A percentile compares a stretch with the other conserved stretches of the same genome.
Conservation (phyloP, 495 filamentous ascomycete species). For the Collariella sp. region DNA sequence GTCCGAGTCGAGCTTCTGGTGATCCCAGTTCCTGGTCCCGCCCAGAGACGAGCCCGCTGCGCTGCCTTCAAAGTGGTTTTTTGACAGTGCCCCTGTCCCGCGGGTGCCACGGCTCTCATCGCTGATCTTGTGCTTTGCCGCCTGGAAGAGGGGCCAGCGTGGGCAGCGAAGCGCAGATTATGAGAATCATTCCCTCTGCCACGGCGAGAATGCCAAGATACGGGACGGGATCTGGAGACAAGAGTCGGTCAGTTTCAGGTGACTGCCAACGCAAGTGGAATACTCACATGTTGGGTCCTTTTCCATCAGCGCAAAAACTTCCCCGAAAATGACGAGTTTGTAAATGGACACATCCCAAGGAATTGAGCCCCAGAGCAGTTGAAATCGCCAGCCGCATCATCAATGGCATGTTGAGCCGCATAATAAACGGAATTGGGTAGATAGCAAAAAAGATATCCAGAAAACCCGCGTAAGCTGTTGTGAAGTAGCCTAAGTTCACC, state of each 20-base stretch:
- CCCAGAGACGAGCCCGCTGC: not conserved
- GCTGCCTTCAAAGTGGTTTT: not conserved
- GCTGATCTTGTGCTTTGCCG: not conserved
- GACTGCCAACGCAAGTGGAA: not conserved
- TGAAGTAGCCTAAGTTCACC: constrained; percentile 7
- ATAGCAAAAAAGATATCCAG: constrained; percentile 7
- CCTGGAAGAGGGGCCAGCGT: constrained; percentile 3
- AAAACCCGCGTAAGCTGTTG: constrained; percentile 3
- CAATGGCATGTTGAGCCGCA: constrained; percentile 11
- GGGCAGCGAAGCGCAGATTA: constrained; percentile 8
- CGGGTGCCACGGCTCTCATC: not conserved
- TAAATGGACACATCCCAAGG: constrained; percentile 5
- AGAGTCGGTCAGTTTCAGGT: not conserved
- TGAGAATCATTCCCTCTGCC: constrained; percentile 5
- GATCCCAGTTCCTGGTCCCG: not conserved
- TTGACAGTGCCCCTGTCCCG: not conserved
- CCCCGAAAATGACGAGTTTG: constrained; percentile 8
- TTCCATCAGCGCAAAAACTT: constrained; percentile 6
- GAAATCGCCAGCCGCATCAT: not conserved
- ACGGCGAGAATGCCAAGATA: constrained; percentile 9
- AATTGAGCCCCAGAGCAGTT: not conserved
- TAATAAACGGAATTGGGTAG: constrained; percentile 8
- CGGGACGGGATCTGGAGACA: constrained; percentile 4
- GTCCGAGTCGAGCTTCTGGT: not conserved
- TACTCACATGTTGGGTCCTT: constrained; percentile 5